Conservation (phyloP, 2,329 filamentous ascomycete species). For the Xenoacremonium recifei region DNA sequence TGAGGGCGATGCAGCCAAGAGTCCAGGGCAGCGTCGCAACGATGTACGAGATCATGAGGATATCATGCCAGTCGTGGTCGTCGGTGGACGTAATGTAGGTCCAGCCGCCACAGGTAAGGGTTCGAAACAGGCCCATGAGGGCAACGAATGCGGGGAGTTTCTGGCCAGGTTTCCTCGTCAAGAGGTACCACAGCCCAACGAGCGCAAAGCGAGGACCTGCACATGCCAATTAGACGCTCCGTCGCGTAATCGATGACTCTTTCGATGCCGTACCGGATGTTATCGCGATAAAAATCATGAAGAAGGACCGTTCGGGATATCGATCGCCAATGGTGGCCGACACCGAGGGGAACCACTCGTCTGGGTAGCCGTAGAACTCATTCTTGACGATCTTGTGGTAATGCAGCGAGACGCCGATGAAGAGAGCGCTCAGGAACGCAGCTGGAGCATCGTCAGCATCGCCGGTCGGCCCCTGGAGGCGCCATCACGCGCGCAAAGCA, state of each 20-base stretch:
- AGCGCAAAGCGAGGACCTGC: conserved; percentile 88
- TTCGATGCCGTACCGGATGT: conserved; percentile 66
- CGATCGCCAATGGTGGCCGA: conserved; percentile 96
- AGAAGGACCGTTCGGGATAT: conserved; percentile 94
- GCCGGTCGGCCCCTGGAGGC: too few species aligned
- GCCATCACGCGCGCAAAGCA: conserved; percentile 1
- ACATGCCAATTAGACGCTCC: conserved; percentile 16
- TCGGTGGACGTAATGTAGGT: conserved; percentile 98
- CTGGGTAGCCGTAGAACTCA: conserved; percentile 89
- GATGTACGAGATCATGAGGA: conserved; percentile 98
- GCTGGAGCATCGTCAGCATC: conserved; percentile 43
- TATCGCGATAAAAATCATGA: conserved; percentile 95
- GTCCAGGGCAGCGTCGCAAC: conserved; percentile 96
- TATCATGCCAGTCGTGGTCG: conserved; percentile 97
- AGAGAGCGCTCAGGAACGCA: conserved; percentile 82
- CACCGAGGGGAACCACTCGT: conserved; percentile 96
- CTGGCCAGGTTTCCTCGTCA: conserved; percentile 74
- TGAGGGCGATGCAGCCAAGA: conserved; percentile 81
- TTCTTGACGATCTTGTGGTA: conserved; percentile 98
- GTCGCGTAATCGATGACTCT: neutral
- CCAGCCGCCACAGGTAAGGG: conserved; percentile 94
- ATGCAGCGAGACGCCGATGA: conserved; percentile 79
- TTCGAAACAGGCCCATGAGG: conserved; percentile 78
- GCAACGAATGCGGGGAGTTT: conserved; percentile 80
- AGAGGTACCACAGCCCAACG: conserved; percentile 86